phyloP scores from a whole-genome alignment of 164 flowering plant genomes.

The Platanus orientalis region DNA sequence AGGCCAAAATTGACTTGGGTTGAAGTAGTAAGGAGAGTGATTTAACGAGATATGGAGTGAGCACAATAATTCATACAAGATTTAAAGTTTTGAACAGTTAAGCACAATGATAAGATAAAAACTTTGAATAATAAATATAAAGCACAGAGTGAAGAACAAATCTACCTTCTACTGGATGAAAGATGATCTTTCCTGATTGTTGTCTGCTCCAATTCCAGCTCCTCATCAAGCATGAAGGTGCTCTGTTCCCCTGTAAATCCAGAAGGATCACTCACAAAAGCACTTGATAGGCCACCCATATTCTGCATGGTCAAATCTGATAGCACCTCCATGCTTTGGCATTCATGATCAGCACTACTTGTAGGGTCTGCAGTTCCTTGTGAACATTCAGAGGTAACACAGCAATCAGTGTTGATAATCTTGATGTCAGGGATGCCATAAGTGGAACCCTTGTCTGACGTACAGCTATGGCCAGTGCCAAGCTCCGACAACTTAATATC shows the following conservation, averaged over 20 bases:
- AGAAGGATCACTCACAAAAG: conserved; percentile 32
- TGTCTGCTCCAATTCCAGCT: conserved; percentile 68
- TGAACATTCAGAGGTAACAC: conserved; percentile 8
- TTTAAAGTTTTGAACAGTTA: background rate
- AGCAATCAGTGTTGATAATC: conserved; percentile 5
- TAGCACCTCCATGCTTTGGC: conserved; percentile 12
- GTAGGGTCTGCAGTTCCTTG: conserved; percentile 15
- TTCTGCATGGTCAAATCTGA: conserved; percentile 17
- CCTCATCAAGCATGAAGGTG: conserved; percentile 90
- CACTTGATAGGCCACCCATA: conserved; percentile 35
- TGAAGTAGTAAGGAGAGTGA: too few relatives aligned
- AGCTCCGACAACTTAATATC: conserved; percentile 6
- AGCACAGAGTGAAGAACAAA: background rate
- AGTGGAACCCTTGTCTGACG: conserved; percentile 1
- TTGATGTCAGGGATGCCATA: conserved; percentile 5
- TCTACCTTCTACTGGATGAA: conserved; percentile 47
- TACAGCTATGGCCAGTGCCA: conserved; percentile 1
- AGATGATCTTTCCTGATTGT: conserved; percentile 27
- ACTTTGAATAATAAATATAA: background rate
- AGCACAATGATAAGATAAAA: background rate
- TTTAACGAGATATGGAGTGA: too few relatives aligned
- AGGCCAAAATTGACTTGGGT: too few relatives aligned
- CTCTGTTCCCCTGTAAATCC: conserved; percentile 22
- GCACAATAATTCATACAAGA: too few relatives aligned
- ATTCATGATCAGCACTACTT: conserved; percentile 13